Conservation (phyloP, 2,329 filamentous ascomycete genomes). For the Amphichorda felina region DNA sequence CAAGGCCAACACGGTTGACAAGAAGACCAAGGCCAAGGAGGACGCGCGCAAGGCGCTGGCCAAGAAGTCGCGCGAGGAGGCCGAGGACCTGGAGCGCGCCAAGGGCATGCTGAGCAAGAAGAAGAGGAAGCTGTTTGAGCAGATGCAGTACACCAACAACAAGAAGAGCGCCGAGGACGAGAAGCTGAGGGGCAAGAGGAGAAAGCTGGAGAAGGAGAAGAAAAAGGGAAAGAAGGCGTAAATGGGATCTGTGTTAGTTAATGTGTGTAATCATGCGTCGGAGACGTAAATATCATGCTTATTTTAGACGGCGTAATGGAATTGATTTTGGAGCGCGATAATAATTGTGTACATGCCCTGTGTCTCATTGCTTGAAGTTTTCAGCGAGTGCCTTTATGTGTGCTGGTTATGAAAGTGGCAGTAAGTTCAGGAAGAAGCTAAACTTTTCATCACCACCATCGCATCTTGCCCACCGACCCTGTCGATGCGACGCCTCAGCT, state of each 20-base stretch:
- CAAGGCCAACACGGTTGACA: constrained; percentile 34
- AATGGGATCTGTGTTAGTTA: background rate
- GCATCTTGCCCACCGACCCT: too few species aligned
- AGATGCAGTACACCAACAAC: constrained; percentile 93
- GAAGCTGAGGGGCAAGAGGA: constrained; percentile 77
- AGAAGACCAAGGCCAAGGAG: constrained; percentile 53
- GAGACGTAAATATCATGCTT: background rate
- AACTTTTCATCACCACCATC: constrained; percentile 1
- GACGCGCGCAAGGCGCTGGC: constrained; percentile 58
- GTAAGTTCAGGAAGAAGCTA: too few species aligned
- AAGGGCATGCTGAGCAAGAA: constrained; percentile 98
- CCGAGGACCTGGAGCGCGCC: constrained; percentile 80
- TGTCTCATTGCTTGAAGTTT: too few species aligned
- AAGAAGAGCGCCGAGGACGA: constrained; percentile 87
- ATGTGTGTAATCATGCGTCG: background rate
- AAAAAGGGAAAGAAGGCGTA: constrained; percentile 24
- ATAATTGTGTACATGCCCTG: too few species aligned
- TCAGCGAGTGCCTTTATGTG: too few species aligned
- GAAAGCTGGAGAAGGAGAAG: constrained; percentile 67
- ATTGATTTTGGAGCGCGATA: background rate
- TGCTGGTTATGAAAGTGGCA: too few species aligned
- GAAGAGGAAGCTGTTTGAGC: constrained; percentile 94
- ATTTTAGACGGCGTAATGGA: background rate
- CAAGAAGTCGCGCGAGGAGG: constrained; percentile 62
- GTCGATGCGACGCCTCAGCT: too few species aligned